Evolutionary conservation across 768 basidiomycete species (phyloP).

Genomic region (Boletus coccyginus): DNA sequence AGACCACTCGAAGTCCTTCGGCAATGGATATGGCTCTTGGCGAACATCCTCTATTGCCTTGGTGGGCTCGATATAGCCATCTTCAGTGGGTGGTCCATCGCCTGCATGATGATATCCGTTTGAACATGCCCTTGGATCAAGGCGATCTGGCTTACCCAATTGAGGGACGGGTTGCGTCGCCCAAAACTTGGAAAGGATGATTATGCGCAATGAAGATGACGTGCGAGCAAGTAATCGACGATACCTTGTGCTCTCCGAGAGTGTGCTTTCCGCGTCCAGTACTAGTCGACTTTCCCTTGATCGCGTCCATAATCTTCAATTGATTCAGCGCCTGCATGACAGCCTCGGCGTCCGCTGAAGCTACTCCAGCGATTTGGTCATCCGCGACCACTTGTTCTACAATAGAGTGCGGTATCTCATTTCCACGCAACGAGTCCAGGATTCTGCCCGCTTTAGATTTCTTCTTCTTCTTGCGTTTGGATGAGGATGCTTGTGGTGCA

Average conservation of each 20-base stretch:
- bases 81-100: constrained; percentile 61
- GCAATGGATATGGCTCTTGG: constrained; percentile 84
- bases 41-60: constrained; percentile 75
- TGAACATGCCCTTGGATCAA: background rate
- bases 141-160: constrained; percentile 45
- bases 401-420: constrained; percentile 56
- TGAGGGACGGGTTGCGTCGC: constrained; percentile 97
- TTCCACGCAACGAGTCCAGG: constrained; percentile 46
- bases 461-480: constrained; percentile 83
- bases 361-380: constrained; percentile 44
- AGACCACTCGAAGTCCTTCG: constrained; percentile 92
- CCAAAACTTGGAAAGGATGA: constrained; percentile 71
- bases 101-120: constrained; percentile 37
- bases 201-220: constrained; percentile 6
- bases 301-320: constrained; percentile 80
- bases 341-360: constrained; percentile 58
- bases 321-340: constrained; percentile 70
- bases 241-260: constrained; percentile 85
- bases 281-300: constrained; percentile 76
- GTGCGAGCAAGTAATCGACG: constrained; percentile 15
- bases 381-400: constrained; percentile 65
- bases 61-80: constrained; percentile 88
- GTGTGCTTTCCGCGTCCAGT: constrained; percentile 77
- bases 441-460: constrained; percentile 67
- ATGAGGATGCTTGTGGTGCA: constrained; percentile 35